A percentile compares a stretch with the other conserved stretches of the same genome.
Conservation (phyloP, 129 eudicot genomes). For the Scalesia atractyloides region DNA sequence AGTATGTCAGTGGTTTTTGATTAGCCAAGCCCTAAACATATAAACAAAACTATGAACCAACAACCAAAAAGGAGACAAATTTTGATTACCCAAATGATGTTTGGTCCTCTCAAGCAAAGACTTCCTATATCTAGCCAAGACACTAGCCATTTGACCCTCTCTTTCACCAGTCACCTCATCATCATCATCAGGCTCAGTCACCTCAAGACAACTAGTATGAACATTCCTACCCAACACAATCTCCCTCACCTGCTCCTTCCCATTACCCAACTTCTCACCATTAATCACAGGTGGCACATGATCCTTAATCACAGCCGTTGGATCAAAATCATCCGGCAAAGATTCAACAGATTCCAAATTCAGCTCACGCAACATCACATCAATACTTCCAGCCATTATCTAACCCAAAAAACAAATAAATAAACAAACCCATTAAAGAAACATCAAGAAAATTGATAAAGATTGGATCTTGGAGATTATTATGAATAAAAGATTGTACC, state of each 20-base stretch:
- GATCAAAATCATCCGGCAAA: constrained; percentile 51
- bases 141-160: constrained; percentile 91
- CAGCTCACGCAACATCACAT: constrained; percentile 36
- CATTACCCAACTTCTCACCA: constrained; percentile 29
- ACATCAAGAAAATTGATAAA: not conserved
- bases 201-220: constrained; percentile 65
- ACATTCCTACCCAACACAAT: constrained; percentile 86
- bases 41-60: not conserved
- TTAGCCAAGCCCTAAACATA: not conserved
- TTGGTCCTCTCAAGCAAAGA: constrained; percentile 78
- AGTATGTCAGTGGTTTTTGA: too few species aligned
- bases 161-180: constrained; percentile 93
- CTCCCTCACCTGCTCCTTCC: constrained; percentile 53
- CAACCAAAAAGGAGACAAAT: not conserved
- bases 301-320: constrained; percentile 48
- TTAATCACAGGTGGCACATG: constrained; percentile 41
- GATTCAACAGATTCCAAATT: constrained; percentile 35
- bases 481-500: constrained; percentile 19
- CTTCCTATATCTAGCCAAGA: constrained; percentile 78
- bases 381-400: constrained; percentile 44
- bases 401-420: not conserved
- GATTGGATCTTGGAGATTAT: constrained; percentile 3
- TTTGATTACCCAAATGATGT: constrained; percentile 77
- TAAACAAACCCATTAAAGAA: not conserved
- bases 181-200: constrained; percentile 91